A percentile compares a stretch with the other conserved stretches of the same genome.
These are phyloP conservation scores for Xylaria grammica DNA, from an alignment of 495 filamentous ascomycete genomes.

Conservation along the genomic window DNA sequence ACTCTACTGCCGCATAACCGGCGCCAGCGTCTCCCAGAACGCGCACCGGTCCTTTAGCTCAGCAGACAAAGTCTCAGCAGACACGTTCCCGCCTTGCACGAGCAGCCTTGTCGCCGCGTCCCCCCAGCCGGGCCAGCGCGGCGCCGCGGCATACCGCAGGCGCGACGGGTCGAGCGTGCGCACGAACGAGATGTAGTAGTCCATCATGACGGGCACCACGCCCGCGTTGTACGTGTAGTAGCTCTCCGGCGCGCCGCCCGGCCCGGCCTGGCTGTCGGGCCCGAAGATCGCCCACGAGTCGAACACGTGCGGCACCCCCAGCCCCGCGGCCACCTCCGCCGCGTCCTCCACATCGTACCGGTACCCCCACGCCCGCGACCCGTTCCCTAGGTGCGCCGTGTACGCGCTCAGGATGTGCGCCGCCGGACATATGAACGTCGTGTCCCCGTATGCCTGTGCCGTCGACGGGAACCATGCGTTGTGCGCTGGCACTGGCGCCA, in stretches of 20 bases:
- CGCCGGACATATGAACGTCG: conserved; percentile 67
- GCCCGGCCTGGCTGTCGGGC: conserved; percentile 36
- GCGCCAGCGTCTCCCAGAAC: conserved; percentile 56
- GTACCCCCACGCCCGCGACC: conserved; percentile 35
- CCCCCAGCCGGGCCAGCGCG: conserved; percentile 43
- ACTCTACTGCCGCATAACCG: conserved; percentile 36
- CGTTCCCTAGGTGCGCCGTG: conserved; percentile 15
- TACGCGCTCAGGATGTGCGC: conserved; percentile 38
- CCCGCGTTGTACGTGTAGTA: conserved; percentile 44
- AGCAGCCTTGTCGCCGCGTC: conserved; percentile 30
- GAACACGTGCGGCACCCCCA: conserved; percentile 43
- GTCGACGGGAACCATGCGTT: conserved; percentile 47
- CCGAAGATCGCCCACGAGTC: conserved; percentile 51
- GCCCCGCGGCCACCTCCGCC: conserved; percentile 26
- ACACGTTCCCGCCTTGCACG: conserved; percentile 40
- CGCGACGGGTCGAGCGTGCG: conserved; percentile 42
- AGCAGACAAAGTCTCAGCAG: conserved; percentile 37
- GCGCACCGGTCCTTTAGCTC: conserved; percentile 51
- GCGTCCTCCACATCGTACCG: conserved; percentile 38
- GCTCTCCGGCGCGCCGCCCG: conserved; percentile 26
- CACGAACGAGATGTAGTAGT: conserved; percentile 51
- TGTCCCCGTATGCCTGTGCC: conserved; percentile 63
- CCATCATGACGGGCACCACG: conserved; percentile 44
- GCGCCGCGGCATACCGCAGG: conserved; percentile 26
- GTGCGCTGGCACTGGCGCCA: conserved; percentile 33